Conservation (phyloP, 257 asterid species). For the Phtheirospermum japonicum region DNA sequence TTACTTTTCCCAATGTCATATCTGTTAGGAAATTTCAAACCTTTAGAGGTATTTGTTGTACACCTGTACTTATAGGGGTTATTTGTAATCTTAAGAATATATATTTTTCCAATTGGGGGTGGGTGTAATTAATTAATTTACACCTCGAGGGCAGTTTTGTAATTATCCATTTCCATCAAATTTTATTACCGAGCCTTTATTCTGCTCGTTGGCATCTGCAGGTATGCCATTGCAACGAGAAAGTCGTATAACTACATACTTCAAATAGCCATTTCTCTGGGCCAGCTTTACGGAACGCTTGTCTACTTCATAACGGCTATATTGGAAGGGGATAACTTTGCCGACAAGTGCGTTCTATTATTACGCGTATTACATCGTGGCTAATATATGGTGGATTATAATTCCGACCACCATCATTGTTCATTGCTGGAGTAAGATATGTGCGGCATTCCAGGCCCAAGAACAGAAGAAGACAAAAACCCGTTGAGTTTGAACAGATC, state of each 20-base stretch:
- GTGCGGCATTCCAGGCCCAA: constrained; percentile 49
- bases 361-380: constrained; percentile 60
- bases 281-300: constrained; percentile 82
- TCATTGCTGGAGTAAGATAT: constrained; percentile 77
- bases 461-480: constrained; percentile 60
- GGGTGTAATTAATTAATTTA: too few species aligned
- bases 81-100: too few species aligned
- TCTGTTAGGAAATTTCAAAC: too few species aligned
- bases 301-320: constrained; percentile 66
- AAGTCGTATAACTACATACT: constrained; percentile 66
- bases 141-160: too few species aligned
- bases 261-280: constrained; percentile 77
- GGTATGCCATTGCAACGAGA: constrained; percentile 82
- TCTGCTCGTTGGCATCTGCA: neutral
- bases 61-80: too few species aligned
- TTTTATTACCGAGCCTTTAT: too few species aligned
- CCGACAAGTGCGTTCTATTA: constrained; percentile 59
- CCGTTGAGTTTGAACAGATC: constrained; percentile 25
- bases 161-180: too few species aligned
- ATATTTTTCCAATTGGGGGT: too few species aligned
- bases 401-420: constrained; percentile 60
- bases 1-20: too few species aligned
- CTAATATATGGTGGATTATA: constrained; percentile 78
- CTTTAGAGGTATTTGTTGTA: too few species aligned
- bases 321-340: constrained; percentile 88